phyloP scores from a whole-genome alignment of 345 rosid genomes.

The Hirschfeldia incana region DNA sequence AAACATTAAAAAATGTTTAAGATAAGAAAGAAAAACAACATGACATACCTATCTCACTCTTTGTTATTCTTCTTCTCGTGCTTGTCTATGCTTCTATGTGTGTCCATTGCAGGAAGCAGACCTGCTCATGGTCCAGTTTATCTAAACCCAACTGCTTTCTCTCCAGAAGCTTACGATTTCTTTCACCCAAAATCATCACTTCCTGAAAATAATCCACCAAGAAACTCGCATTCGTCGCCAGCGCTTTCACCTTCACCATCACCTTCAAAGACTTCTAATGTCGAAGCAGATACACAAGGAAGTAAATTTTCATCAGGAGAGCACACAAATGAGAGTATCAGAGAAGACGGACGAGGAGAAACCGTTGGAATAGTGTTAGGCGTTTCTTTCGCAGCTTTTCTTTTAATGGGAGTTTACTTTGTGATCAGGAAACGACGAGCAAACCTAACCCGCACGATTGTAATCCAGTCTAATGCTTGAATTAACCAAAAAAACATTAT shows the following conservation, averaged over 20 bases:
- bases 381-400: constrained; percentile 20
- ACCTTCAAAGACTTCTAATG: constrained; percentile 52
- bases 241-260: constrained; percentile 64
- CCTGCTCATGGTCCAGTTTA: constrained; percentile 78
- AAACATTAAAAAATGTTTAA: neutral
- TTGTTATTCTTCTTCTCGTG: constrained; percentile 44
- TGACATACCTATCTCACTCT: constrained; percentile 43
- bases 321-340: constrained; percentile 24
- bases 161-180: constrained; percentile 77
- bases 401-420: constrained; percentile 23
- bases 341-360: constrained; percentile 30
- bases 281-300: constrained; percentile 40
- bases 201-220: constrained; percentile 29
- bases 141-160: constrained; percentile 61
- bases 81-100: constrained; percentile 41
- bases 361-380: constrained; percentile 29
- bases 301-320: constrained; percentile 44
- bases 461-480: constrained; percentile 30
- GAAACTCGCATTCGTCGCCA: constrained; percentile 46
- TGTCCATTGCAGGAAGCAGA: constrained; percentile 59
- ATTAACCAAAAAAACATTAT: neutral
- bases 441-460: constrained; percentile 27
- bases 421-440: constrained; percentile 34
- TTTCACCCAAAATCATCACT: constrained; percentile 66
- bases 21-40: constrained; percentile 11